Evolutionary conservation across 805 yeast genomes (phyloP), one percentile per base, ranked within the genome.

Genomic region (Saturnispora zaruensis): DNA sequence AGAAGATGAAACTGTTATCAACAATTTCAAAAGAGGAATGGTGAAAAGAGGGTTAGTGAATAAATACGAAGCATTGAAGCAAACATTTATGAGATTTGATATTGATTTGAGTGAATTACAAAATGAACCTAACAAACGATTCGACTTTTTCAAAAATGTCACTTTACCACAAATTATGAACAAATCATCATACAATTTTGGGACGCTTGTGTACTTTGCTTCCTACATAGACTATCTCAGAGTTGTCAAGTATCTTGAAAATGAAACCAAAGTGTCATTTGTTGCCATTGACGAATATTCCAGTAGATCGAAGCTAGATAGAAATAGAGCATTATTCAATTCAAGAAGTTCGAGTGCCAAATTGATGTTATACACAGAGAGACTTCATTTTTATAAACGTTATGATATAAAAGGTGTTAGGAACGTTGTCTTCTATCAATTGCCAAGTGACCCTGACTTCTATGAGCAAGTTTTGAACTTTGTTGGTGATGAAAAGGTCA

Each of bases 341-440:
- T 74, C 78, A 33, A 59, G 56, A 26, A 51, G 59, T 18, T 57
- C 57, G 25, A 49, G 51, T 38, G 64, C 65, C 11, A 77, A 77
- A 3, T 74, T 91, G 25, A 64, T 93, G 70, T 67, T 93, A n/a
- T 91, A 91, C 66, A 87, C 97, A 0, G 98, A 91, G 60, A 82
- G 99, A 74, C 71, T 91, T 63, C 98, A 93, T 66, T 93, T 87
- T 62, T 93, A 82, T 70, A 79, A 96, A 55, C 75, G 98, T 47
- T 90, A 77, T 64, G 90, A 86, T 51, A 72, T 93, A 46, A 78
- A 76, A 52, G 98, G 98, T 25, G 96, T 87, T 21, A 83, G 85
- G 61, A 84, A 82, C 50, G 74, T 93, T 16, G 64, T 91, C 6
- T 80, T 93, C 70, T 93, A 88, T 65, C 87, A 84, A 32, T 73